Evolutionary conservation across 192 early-diverging fungal species (phyloP), one percentile per base, ranked within the genome.

Genomic region (Neocallimastix lanati): DNA sequence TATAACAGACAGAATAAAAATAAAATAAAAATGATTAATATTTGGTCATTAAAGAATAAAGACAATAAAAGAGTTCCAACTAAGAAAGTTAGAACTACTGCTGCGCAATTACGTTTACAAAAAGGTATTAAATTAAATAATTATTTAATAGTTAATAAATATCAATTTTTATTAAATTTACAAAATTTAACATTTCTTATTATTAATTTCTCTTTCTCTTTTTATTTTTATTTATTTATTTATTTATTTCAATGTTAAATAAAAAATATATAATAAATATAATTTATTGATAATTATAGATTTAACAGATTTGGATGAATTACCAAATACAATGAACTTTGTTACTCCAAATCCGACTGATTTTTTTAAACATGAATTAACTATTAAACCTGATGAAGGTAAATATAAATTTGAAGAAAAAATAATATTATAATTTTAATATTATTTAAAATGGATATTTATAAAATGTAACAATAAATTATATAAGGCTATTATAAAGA

Each of bases 41-140:
- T 67, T 27, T 67, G 25, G 50, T 67, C 50, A 67, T 67, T 67
- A 67, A 67, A 67, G 25, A 67, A 67, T 27, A 67, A 67, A 67
- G 25, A 67, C n/a, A 67, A 2, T 7, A 67, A 67, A 67, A 67
- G 50, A 12, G 79, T 88, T 29, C 92, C 92, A 81, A 90, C 90
- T 82, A 90, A 85, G 81, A 93, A 94, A 82, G 88, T 93, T 4
- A 94, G 93, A 83, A 90, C 91, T 9, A 90, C 93, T 30, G 94
- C 96, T 2, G 93, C 92, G 11, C 93, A 94, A 82, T 93, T 97
- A 80, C 91, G 96, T 78, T 86, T 96, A 29, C 97, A 98, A 85
- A 98, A 98, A 91, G 94, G 93, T 93, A 82, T 13, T n/a, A n/a
- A n/a, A n/a, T n/a, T n/a, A n/a, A n/a, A n/a, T n/a, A n/a, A n/a